Percentiles rank a stretch among this genome's conserved stretches.
phyloP scores from a whole-genome alignment of 2,329 filamentous ascomycete genomes.

The Gliomastix tumulicola region DNA sequence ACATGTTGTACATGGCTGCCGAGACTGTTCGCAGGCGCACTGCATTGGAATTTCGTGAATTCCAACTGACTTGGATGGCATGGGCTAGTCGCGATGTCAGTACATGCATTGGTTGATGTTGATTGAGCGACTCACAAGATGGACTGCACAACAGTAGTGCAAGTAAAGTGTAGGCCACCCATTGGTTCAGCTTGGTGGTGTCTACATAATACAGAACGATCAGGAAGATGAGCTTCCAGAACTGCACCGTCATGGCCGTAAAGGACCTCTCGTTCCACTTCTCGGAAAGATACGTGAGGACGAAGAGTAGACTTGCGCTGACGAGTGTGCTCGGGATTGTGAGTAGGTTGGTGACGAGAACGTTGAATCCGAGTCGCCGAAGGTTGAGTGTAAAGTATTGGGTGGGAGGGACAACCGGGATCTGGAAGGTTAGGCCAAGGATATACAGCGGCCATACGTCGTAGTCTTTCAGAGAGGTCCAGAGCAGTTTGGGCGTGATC shows the following conservation, averaged over 20 bases:
- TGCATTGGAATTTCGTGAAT: conserved; percentile 44
- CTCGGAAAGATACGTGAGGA: conserved; percentile 15
- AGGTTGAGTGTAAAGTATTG: conserved; percentile 16
- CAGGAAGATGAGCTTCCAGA: conserved; percentile 56
- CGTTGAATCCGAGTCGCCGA: conserved; percentile 11
- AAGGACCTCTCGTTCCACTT: conserved; percentile 15
- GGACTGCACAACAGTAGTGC: conserved; percentile 32
- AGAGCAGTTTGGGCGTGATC: conserved; percentile 36
- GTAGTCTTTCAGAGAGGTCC: conserved; percentile 40
- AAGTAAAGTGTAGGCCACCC: conserved; percentile 32
- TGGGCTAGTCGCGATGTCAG: background rate
- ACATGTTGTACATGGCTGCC: conserved; percentile 57
- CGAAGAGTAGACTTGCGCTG: conserved; percentile 3
- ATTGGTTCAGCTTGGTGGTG: conserved; percentile 19
- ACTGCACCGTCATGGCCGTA: conserved; percentile 40
- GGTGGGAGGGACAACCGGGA: conserved; percentile 13
- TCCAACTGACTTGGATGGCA: conserved; percentile 4
- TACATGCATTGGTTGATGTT: background rate
- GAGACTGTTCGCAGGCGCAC: conserved; percentile 56
- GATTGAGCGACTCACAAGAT: conserved; percentile 1
- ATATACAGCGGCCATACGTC: conserved; percentile 49
- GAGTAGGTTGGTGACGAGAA: conserved; percentile 56
- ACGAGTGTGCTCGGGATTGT: conserved; percentile 50
- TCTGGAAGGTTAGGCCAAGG: conserved; percentile 9
- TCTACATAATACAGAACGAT: conserved; percentile 36